phyloP scores from a whole-genome alignment of 139 green algal species.

The Chlamydomonas schloesseri region DNA sequence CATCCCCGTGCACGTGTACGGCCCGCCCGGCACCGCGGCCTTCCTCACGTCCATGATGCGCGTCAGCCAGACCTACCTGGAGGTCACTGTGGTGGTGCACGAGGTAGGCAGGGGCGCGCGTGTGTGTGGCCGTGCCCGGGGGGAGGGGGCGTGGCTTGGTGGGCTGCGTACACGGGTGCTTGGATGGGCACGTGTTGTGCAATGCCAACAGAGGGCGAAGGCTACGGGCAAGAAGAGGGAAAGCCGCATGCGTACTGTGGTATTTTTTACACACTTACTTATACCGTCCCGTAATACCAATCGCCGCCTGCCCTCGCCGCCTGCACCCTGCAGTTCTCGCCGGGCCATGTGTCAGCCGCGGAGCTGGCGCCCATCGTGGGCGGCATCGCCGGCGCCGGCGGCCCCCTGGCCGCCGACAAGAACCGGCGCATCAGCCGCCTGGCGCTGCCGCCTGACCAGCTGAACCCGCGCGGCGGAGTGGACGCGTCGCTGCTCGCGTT shows the following conservation, averaged over 20 bases:
- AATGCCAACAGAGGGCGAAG: too few relatives aligned
- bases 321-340: not conserved
- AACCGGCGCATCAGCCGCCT: slow-evolving; percentile 58
- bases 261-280: too few relatives aligned
- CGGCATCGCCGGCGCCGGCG: slow-evolving; percentile 41
- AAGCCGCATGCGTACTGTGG: too few relatives aligned
- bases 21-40: slow-evolving; percentile 74
- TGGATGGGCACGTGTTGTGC: too few relatives aligned
- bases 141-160: not conserved
- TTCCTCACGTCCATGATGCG: slow-evolving; percentile 72
- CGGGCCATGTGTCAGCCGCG: too few relatives aligned
- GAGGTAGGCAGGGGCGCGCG: slow-evolving; percentile 57
- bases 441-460: slow-evolving; percentile 78
- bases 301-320: too few relatives aligned
- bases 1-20: slow-evolving; percentile 87
- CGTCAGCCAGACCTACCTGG: slow-evolving; percentile 81
- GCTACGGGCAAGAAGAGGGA: too few relatives aligned
- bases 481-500: slow-evolving; percentile 63
- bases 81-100: slow-evolving; percentile 83
- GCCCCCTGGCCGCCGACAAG: too few relatives aligned
- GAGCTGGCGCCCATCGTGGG: not conserved
- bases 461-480: slow-evolving; percentile 78
- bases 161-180: not conserved
- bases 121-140: not conserved
- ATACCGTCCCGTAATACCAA: too few relatives aligned